phyloP scores from a whole-genome alignment of 2,329 filamentous ascomycete genomes.

The Magnaporthiopsis poae region DNA sequence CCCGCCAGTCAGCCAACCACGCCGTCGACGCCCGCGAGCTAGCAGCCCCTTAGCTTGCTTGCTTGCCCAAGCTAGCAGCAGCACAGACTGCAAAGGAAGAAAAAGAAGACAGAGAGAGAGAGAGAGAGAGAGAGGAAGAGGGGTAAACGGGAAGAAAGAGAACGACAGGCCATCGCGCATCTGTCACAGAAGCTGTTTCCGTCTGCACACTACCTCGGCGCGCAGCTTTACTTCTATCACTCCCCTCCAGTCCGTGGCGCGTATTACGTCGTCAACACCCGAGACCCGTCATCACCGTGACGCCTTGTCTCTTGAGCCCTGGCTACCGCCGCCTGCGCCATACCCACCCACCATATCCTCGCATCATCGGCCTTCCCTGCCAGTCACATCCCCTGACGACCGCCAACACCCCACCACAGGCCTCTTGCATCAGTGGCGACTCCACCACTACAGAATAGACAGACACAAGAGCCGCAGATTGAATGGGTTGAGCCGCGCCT shows the following conservation, averaged over 20 bases:
- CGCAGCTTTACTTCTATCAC: not conserved
- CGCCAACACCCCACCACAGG: too few relatives aligned
- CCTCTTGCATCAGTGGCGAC: not conserved
- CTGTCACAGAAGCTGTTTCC: not conserved
- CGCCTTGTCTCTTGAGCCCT: not conserved
- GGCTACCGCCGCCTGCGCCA: not conserved
- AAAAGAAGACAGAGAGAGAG: not conserved
- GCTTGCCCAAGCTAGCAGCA: not conserved
- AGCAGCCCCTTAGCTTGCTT: not conserved
- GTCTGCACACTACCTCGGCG: not conserved
- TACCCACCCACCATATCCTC: not conserved
- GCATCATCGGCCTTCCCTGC: constrained; percentile 7
- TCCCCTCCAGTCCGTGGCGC: not conserved
- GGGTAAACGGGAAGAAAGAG: not conserved
- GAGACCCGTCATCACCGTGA: not conserved
- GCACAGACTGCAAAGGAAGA: not conserved
- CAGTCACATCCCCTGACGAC: not conserved
- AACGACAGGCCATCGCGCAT: not conserved
- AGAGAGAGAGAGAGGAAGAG: not conserved
- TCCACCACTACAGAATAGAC: not conserved
- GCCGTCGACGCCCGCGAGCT: not conserved
- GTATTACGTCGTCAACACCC: not conserved
- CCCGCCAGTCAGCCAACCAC: too few relatives aligned
- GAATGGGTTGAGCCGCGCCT: not conserved
- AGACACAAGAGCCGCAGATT: too few relatives aligned